These are phyloP conservation scores for Rhynchospora pubera DNA, from an alignment of 176 grass and related monocot genomes.

Conservation along the genomic window DNA sequence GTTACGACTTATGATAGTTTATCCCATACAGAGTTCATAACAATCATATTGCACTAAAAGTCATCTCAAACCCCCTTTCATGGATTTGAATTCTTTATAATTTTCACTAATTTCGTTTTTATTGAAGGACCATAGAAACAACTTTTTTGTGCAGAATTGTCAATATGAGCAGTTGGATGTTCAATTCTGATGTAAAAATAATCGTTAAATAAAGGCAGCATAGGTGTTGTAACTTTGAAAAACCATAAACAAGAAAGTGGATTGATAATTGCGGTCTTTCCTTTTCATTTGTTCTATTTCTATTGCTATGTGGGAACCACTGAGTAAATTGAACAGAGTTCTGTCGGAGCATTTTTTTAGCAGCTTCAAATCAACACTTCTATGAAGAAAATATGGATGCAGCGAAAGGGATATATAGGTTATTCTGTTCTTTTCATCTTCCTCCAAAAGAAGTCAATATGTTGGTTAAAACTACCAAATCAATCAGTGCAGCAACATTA, in stretches of 20 bases:
- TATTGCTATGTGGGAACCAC: too few species aligned
- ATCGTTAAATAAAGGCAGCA: background rate
- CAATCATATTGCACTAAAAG: background rate
- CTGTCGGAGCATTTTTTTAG: background rate
- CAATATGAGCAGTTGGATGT: background rate
- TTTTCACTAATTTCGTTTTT: background rate
- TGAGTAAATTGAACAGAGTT: background rate
- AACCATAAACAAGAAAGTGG: background rate
- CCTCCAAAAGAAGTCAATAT: background rate
- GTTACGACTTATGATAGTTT: background rate
- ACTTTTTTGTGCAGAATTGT: background rate
- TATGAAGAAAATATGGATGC: background rate
- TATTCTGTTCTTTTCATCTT: background rate
- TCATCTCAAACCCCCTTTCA: background rate
- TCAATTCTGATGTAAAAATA: background rate
- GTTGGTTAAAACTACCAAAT: background rate
- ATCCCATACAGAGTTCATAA: background rate
- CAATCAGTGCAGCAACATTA: background rate
- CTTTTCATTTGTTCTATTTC: too few species aligned
- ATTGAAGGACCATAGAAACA: background rate
- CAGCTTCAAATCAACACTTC: background rate
- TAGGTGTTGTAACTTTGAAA: background rate
- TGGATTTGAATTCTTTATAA: background rate
- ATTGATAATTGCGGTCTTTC: too few species aligned
- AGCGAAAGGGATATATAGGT: background rate